Base-by-base conservation (phyloP, 495 filamentous ascomycete genomes). In the Talaromyces wortmannii region DNA sequence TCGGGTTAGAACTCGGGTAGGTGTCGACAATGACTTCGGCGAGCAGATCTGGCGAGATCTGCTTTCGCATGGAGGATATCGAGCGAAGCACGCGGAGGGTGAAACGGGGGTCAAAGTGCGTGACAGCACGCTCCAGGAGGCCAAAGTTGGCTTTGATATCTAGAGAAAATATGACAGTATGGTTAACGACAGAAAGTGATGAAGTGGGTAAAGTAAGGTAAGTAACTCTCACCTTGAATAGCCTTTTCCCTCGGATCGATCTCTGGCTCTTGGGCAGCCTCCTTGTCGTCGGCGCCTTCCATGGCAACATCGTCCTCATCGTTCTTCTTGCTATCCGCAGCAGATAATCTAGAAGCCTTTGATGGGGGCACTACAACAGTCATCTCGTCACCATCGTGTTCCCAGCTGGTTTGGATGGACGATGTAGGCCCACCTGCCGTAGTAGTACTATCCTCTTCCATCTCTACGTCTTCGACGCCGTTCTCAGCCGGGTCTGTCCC, bases 121-220 rank as follows among this genome's bases (percentile, higher is more conserved):
- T 75, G 56, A 97, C 92, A 59, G 94, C 94, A 64, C 90, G 88
- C 60, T 96, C 91, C 57, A 98, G 82, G 30, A 97, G 82, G 52
- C 81, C 79, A 65, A 96, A 96, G 72, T 95, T 96, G 78, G 79
- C 83, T 74, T 91, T 92, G 78, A 97, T 96, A 66, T 96, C 94
- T 95, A 42, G 42, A 32, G 23, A 7, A 7, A 36, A 6, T 36
- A 33, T 48, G 50, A 52, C 46, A 16, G 29, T 45, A 55, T 60
- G 55, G 59, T 45, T 23, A 36, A 18, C 32, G 15, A n/a, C 18
- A 15, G 11, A 46, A 12, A 15, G 40, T 23, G 23, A 23, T 40
- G 2, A 40, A 40, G 36, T n/a, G n/a, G n/a, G n/a, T n/a, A n/a
- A n/a, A n/a, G n/a, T n/a, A n/a, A n/a, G n/a, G n/a, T n/a, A 40